phyloP scores from a whole-genome alignment of 306 rosid genomes.

The Medicago lupulina region DNA sequence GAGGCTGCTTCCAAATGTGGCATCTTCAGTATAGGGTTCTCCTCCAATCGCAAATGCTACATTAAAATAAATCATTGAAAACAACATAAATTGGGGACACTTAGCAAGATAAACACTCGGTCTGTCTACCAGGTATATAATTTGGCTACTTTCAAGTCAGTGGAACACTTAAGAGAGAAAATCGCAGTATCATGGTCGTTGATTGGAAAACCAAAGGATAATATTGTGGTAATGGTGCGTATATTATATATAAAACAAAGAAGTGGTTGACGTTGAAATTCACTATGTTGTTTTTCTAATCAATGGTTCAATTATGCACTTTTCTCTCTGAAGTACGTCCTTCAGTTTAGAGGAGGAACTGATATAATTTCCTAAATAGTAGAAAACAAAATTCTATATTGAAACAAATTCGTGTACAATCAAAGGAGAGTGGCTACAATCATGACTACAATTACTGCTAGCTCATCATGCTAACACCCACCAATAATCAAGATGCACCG shows the following conservation, averaged over 20 bases:
- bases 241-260: neutral
- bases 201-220: neutral
- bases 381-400: constrained; percentile 1
- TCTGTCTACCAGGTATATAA: constrained; percentile 1
- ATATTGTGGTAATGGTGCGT: neutral
- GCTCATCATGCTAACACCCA: neutral
- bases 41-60: constrained; percentile 98
- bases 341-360: neutral
- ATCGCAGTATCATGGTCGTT: neutral
- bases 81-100: constrained; percentile 28
- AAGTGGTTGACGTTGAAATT: no score
- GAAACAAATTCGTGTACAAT: neutral
- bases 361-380: neutral
- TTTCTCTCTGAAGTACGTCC: neutral
- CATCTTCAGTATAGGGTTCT: constrained; percentile 95
- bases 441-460: constrained; percentile 7
- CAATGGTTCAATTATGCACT: neutral
- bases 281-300: neutral
- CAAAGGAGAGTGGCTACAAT: neutral
- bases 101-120: neutral
- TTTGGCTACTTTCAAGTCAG: neutral
- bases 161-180: constrained; percentile 5
- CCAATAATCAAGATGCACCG: constrained; percentile 13
- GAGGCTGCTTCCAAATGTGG: constrained; percentile 96
- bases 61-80: constrained; percentile 42